These are phyloP conservation scores for Amanita pseudoporphyria DNA, from an alignment of 768 basidiomycete genomes.

Conservation along the genomic window DNA sequence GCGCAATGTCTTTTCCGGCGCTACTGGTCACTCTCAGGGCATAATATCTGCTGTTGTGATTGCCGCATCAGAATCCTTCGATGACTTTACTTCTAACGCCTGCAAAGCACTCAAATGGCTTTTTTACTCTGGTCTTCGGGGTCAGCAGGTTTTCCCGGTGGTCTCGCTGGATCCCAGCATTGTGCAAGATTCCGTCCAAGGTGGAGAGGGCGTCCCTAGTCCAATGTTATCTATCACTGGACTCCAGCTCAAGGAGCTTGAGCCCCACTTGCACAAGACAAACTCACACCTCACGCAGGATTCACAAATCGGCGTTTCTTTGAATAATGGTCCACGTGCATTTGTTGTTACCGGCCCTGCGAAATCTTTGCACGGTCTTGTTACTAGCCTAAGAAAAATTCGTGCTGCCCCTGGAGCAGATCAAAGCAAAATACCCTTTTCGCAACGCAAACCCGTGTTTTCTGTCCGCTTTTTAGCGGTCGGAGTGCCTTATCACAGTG, in stretches of 20 bases:
- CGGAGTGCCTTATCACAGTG: conserved; percentile 92
- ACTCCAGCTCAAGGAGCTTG: conserved; percentile 62
- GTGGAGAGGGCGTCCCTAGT: conserved; percentile 86
- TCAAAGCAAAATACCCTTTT: conserved; percentile 90
- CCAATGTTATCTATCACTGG: conserved; percentile 94
- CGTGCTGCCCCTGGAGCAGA: conserved; percentile 82
- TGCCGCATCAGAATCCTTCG: conserved; percentile 67
- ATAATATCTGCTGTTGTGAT: conserved; percentile 90
- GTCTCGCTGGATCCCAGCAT: conserved; percentile 83
- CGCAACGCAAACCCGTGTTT: conserved; percentile 92
- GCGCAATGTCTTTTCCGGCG: conserved; percentile 64
- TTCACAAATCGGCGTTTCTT: conserved; percentile 76
- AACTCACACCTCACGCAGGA: conserved; percentile 77
- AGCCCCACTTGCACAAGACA: conserved; percentile 76
- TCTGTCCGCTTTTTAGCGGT: conserved; percentile 91
- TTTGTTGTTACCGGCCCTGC: conserved; percentile 92
- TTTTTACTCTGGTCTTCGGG: conserved; percentile 88
- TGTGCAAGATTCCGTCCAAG: conserved; percentile 79
- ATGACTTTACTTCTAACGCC: conserved; percentile 66
- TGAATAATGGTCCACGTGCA: conserved; percentile 85
- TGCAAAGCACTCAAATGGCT: conserved; percentile 85
- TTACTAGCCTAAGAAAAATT: conserved; percentile 82
- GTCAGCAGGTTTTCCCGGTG: conserved; percentile 90
- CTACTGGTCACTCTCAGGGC: conserved; percentile 97
- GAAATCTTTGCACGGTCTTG: conserved; percentile 87